phyloP scores from a whole-genome alignment of 176 grass and related monocot species.

The Avena eriantha region DNA sequence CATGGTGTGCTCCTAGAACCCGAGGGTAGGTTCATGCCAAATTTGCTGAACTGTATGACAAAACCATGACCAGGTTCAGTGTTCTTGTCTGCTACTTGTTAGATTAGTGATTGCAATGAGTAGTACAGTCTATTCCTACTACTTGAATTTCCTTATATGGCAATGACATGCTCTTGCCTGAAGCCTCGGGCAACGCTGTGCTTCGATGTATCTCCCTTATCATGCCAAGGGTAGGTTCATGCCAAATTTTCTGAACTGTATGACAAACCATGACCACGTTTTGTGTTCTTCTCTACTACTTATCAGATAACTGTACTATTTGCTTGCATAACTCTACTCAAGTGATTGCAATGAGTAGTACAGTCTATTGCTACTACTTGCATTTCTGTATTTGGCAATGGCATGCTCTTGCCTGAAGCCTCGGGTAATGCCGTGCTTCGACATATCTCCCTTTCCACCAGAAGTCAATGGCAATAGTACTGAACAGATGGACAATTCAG shows the following conservation, averaged over 20 bases:
- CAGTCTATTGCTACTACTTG: background rate
- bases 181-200: background rate
- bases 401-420: background rate
- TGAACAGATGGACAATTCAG: slow-evolving; percentile 32
- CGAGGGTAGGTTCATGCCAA: slow-evolving; percentile 22
- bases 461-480: slow-evolving; percentile 26
- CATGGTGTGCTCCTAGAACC: background rate
- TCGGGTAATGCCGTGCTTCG: background rate
- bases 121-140: background rate
- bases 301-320: slow-evolving; percentile 5
- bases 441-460: background rate
- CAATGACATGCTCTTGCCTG: background rate
- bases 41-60: slow-evolving; percentile 19
- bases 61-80: slow-evolving; percentile 31
- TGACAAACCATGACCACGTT: slow-evolving; percentile 33
- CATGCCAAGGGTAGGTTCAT: too few relatives aligned
- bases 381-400: slow-evolving; percentile 17
- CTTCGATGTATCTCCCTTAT: background rate
- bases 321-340: background rate
- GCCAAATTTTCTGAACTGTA: background rate
- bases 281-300: slow-evolving; percentile 1
- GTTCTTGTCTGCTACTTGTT: background rate
- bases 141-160: slow-evolving; percentile 9
- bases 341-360: slow-evolving; percentile 5
- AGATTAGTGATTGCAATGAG: slow-evolving; percentile 16